Evolutionary conservation across 148 eudicot genomes (phyloP).

Genomic region (Camellia lanceoleosa): DNA sequence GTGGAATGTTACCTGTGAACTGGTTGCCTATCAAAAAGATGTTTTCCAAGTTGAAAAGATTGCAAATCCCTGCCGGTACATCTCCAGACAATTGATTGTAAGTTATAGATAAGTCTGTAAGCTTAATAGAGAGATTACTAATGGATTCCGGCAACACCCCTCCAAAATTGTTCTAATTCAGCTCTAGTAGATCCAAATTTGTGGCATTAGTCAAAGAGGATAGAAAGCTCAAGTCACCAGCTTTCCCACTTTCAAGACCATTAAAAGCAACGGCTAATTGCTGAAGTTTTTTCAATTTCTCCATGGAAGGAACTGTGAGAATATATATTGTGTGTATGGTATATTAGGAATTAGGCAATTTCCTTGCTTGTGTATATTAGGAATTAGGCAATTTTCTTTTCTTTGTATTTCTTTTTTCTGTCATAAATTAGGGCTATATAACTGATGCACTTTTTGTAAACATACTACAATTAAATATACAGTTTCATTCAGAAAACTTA

Average conservation of each 20-base stretch:
- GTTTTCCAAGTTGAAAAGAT: conserved; percentile 13
- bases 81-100: conserved; percentile 23
- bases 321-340: no score
- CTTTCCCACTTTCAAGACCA: conserved; percentile 25
- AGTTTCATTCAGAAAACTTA: no score
- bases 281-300: conserved; percentile 12
- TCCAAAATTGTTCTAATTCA: conserved; percentile 20
- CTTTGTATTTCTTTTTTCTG: no score
- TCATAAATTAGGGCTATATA: no score
- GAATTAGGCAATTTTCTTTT: no score
- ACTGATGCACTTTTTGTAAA: no score
- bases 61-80: conserved; percentile 27
- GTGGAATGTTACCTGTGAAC: conserved; percentile 30
- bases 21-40: conserved; percentile 9
- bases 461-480: no score
- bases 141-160: conserved; percentile 30
- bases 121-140: conserved; percentile 27
- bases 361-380: no score
- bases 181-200: conserved; percentile 8
- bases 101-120: not conserved
- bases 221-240: conserved; percentile 27
- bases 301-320: conserved; percentile 6
- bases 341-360: no score
- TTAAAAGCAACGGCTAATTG: not conserved
- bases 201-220: conserved; percentile 33